Percentiles rank a stretch among this genome's conserved stretches.
Conservation (phyloP, 2,329 filamentous ascomycete species). For the Colletotrichum paranaense region DNA sequence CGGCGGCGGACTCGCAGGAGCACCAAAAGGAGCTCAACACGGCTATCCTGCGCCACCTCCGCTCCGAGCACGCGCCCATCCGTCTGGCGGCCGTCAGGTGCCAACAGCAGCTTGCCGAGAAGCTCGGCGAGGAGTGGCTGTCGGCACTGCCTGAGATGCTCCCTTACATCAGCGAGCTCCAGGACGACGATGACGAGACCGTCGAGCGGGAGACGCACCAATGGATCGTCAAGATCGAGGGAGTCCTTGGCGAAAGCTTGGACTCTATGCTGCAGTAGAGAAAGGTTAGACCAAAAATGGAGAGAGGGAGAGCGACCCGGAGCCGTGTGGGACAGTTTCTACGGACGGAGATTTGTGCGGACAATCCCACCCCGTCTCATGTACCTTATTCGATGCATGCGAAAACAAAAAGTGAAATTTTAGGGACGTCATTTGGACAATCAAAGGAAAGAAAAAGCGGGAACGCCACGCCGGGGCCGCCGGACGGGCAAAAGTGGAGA, state of each 20-base stretch:
- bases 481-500: slow-evolving; percentile 8
- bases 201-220: slow-evolving; percentile 90
- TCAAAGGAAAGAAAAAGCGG: slow-evolving; percentile 4
- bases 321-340: not conserved
- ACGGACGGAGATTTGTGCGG: slow-evolving; percentile 1
- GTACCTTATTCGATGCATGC: not conserved
- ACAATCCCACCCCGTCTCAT: not conserved
- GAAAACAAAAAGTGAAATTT: not conserved
- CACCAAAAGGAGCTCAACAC: slow-evolving; percentile 92
- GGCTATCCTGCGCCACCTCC: slow-evolving; percentile 80
- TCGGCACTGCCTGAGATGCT: slow-evolving; percentile 93
- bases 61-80: slow-evolving; percentile 76
- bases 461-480: not conserved
- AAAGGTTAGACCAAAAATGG: slow-evolving; percentile 10
- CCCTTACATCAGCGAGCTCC: slow-evolving; percentile 92
- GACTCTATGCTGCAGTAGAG: slow-evolving; percentile 88
- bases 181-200: slow-evolving; percentile 95
- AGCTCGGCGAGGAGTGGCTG: slow-evolving; percentile 93
- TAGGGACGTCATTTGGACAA: slow-evolving; percentile 17
- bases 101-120: slow-evolving; percentile 82
- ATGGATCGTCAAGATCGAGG: slow-evolving; percentile 93
- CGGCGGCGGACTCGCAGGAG: slow-evolving; percentile 83
- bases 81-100: slow-evolving; percentile 85
- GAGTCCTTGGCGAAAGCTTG: slow-evolving; percentile 87
- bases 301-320: not conserved